These are phyloP conservation scores for Calvatia gigantea DNA, from an alignment of 768 basidiomycete genomes.

Conservation along the genomic window DNA sequence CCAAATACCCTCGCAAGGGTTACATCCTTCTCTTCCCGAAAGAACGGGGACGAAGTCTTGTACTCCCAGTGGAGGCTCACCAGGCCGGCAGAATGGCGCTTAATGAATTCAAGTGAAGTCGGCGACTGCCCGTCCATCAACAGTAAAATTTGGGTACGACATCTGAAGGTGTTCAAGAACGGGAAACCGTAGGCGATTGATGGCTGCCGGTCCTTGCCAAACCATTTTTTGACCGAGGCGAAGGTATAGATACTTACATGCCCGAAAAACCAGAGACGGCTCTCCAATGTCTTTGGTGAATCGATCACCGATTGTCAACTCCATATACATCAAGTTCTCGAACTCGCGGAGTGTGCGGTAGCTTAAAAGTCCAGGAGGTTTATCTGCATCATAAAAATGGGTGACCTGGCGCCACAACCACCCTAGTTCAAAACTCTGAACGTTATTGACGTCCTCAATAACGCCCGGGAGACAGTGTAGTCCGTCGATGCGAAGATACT, in stretches of 20 bases:
- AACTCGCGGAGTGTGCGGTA: background rate
- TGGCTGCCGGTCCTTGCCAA: too few species aligned
- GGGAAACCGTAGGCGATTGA: background rate
- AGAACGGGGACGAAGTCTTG: background rate
- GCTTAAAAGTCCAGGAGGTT: background rate
- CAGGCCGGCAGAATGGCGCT: background rate
- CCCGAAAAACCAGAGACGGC: background rate
- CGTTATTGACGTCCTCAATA: too few species aligned
- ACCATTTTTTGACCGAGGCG: too few species aligned
- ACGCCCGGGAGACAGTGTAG: background rate
- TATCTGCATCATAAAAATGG: background rate
- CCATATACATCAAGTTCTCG: background rate
- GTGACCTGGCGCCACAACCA: constrained; percentile 1
- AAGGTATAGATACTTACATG: background rate
- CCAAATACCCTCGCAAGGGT: background rate
- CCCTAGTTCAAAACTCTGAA: background rate
- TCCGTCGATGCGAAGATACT: background rate
- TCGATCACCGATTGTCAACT: background rate
- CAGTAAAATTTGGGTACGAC: background rate
- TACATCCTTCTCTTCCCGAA: background rate
- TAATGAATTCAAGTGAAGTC: background rate
- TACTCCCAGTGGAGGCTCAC: constrained; percentile 3
- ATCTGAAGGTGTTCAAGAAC: background rate
- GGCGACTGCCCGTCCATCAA: background rate
- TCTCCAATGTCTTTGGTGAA: background rate